phyloP scores from a whole-genome alignment of 169 alveolate genomes.

The Cryptosporidium sp. region DNA sequence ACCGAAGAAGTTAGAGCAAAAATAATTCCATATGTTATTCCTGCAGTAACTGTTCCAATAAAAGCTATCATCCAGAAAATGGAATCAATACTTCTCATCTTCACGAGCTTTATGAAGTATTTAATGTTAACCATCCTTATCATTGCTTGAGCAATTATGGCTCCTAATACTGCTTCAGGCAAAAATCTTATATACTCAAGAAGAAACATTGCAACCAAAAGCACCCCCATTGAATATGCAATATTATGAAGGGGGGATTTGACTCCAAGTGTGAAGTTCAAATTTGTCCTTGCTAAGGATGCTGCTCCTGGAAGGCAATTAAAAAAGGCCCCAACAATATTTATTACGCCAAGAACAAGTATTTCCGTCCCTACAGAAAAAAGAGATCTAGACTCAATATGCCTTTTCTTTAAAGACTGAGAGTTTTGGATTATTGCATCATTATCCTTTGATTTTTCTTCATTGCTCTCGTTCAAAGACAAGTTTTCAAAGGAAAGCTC shows the following conservation, averaged over 20 bases:
- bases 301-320: slow-evolving; percentile 73
- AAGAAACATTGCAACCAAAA: slow-evolving; percentile 48
- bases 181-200: slow-evolving; percentile 45
- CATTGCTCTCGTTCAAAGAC: not conserved
- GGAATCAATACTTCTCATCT: slow-evolving; percentile 53
- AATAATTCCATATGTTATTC: slow-evolving; percentile 55
- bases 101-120: slow-evolving; percentile 17
- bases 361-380: slow-evolving; percentile 61
- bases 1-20: slow-evolving; percentile 31
- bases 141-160: slow-evolving; percentile 65
- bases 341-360: slow-evolving; percentile 39
- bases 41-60: slow-evolving; percentile 49
- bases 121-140: slow-evolving; percentile 33
- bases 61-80: slow-evolving; percentile 60
- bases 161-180: slow-evolving; percentile 69
- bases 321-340: slow-evolving; percentile 63
- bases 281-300: slow-evolving; percentile 59
- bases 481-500: not conserved
- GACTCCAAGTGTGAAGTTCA: slow-evolving; percentile 37
- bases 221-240: slow-evolving; percentile 59
- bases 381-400: slow-evolving; percentile 30
- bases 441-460: not conserved
- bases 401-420: not conserved
- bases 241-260: slow-evolving; percentile 60
- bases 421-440: not conserved